A percentile compares a stretch with the other conserved stretches of the same genome.
phyloP scores from a whole-genome alignment of 2,329 filamentous ascomycete species.

The Magnaporthiopsis incrustans region DNA sequence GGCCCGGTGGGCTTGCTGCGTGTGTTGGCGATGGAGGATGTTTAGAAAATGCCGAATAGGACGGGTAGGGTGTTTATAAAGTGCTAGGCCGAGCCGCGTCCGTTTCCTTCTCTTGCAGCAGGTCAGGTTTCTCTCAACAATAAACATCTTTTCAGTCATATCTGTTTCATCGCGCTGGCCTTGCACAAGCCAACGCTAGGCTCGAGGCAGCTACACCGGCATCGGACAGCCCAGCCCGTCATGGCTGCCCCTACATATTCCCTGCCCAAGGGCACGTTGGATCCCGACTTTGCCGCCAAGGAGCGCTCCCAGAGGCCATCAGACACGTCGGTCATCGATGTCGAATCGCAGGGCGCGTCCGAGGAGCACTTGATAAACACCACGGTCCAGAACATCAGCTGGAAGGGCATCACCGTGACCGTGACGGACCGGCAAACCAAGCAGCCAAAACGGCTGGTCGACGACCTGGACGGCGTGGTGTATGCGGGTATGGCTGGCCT shows the following conservation, averaged over 20 bases:
- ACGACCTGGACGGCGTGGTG: slow-evolving; percentile 54
- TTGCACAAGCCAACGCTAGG: not conserved
- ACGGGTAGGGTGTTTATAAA: not conserved
- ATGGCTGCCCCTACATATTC: not conserved
- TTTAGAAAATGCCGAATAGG: no score
- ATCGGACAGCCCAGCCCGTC: not conserved
- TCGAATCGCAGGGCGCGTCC: slow-evolving; percentile 22
- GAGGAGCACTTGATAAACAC: slow-evolving; percentile 53
- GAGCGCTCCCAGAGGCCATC: not conserved
- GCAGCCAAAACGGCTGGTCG: slow-evolving; percentile 53
- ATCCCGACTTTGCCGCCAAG: not conserved
- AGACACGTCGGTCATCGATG: slow-evolving; percentile 13
- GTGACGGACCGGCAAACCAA: slow-evolving; percentile 68
- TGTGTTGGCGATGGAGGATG: not conserved
- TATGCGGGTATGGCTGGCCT: slow-evolving; percentile 40
- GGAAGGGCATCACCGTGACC: slow-evolving; percentile 59
- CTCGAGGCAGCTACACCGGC: not conserved
- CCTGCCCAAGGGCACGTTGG: not conserved
- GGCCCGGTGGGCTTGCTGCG: no score
- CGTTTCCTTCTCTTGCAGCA: not conserved
- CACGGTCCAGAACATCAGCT: slow-evolving; percentile 55
- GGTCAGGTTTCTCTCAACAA: not conserved
- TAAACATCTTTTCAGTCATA: not conserved
- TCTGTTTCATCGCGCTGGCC: not conserved
- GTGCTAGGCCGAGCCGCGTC: no score